Conservation (phyloP, 768 basidiomycete species). For the Holtermannia corniformis region DNA sequence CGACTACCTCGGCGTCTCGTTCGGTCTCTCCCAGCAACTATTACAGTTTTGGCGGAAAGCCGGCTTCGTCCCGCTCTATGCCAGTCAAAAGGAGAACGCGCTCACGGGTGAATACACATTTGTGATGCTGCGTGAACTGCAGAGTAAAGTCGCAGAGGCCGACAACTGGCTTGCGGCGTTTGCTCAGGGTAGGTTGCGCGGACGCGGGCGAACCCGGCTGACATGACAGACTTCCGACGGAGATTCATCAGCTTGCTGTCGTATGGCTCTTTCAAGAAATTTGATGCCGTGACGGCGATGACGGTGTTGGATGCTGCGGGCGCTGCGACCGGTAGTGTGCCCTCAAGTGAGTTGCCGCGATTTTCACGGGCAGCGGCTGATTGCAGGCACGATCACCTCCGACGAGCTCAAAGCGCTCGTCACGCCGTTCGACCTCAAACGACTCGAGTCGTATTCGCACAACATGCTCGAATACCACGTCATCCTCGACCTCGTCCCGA, state of each 20-base stretch:
- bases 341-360: constrained; percentile 4
- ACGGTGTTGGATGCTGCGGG: constrained; percentile 71
- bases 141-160: constrained; percentile 52
- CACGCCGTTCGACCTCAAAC: constrained; percentile 90
- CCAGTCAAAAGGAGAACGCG: constrained; percentile 87
- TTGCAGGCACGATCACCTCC: constrained; percentile 38
- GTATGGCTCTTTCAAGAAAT: constrained; percentile 81
- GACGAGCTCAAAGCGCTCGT: constrained; percentile 56
- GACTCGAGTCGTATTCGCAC: constrained; percentile 89
- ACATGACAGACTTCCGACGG: constrained; percentile 67
- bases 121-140: constrained; percentile 80
- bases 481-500: constrained; percentile 81
- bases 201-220: neutral
- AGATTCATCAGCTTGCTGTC: constrained; percentile 83
- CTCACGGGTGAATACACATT: constrained; percentile 94
- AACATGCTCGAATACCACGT: constrained; percentile 89
- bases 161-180: constrained; percentile 82
- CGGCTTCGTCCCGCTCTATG: constrained; percentile 80
- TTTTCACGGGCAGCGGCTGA: neutral
- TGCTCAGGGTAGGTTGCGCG: constrained; percentile 44
- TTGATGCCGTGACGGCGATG: constrained; percentile 73
- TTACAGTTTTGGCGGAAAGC: constrained; percentile 94
- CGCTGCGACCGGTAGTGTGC: neutral
- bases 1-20: constrained; percentile 93
- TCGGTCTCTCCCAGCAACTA: constrained; percentile 78